phyloP scores from a whole-genome alignment of 495 filamentous ascomycete genomes.

The Daldinia caldariorum region DNA sequence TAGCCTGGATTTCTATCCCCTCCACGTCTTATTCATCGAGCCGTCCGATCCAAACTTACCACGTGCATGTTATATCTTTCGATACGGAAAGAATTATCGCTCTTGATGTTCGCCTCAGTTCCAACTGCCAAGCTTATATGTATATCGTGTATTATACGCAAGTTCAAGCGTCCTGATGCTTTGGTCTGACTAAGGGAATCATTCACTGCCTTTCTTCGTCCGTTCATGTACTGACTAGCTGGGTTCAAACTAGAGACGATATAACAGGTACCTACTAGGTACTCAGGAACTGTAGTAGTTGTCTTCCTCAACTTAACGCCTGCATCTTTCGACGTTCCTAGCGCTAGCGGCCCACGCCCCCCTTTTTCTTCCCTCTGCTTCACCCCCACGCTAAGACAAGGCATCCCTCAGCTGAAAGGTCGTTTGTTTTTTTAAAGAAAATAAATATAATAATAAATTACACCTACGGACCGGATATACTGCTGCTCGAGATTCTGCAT shows the following conservation, averaged over 20 bases:
- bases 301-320: no score
- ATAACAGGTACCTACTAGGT: not conserved
- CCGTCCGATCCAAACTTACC: not conserved
- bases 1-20: not conserved
- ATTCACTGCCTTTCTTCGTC: not conserved
- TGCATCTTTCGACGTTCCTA: no score
- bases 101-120: not conserved
- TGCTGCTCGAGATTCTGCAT: not conserved
- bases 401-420: slow-evolving; percentile 7
- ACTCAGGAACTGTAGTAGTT: not conserved
- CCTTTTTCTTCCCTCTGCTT: slow-evolving; percentile 5
- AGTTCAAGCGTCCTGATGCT: not conserved
- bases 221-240: not conserved
- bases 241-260: not conserved
- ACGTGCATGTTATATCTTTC: not conserved
- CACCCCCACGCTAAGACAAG: slow-evolving; percentile 25
- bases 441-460: no score
- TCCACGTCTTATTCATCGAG: not conserved
- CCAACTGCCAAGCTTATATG: not conserved
- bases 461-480: slow-evolving; percentile 2
- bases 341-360: not conserved
- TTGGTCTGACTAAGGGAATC: not conserved
- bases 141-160: not conserved
- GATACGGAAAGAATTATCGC: not conserved
- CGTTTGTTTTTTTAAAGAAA: not conserved